phyloP scores from a whole-genome alignment of 768 basidiomycete genomes.

The Butyriboletus loyo region DNA sequence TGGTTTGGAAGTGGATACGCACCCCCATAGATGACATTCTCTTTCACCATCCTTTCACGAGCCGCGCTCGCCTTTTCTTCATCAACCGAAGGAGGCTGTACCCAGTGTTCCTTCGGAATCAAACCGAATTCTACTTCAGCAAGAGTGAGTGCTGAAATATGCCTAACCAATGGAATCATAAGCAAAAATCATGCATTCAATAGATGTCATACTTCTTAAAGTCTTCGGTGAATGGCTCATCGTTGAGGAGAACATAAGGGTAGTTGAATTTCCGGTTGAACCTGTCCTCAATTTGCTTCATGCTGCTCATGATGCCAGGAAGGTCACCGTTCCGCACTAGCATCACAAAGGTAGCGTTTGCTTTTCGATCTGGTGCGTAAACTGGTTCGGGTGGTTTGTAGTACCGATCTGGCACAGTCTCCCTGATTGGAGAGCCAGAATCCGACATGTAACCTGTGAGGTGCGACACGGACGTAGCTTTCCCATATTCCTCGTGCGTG shows the following conservation, averaged over 20 bases:
- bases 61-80: constrained; percentile 57
- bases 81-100: constrained; percentile 76
- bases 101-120: constrained; percentile 71
- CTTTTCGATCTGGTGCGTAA: constrained; percentile 51
- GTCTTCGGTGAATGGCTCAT: constrained; percentile 69
- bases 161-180: constrained; percentile 23
- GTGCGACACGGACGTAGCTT: constrained; percentile 37
- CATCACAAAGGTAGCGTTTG: constrained; percentile 81
- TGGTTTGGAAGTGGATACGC: not conserved
- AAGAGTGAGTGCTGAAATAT: constrained; percentile 27
- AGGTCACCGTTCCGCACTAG: constrained; percentile 70
- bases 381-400: constrained; percentile 40
- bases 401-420: constrained; percentile 59
- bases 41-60: constrained; percentile 59
- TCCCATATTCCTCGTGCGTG: constrained; percentile 42
- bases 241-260: constrained; percentile 89
- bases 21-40: constrained; percentile 70
- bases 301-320: constrained; percentile 55
- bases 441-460: constrained; percentile 26
- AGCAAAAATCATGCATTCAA: not conserved
- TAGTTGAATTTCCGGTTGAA: constrained; percentile 82
- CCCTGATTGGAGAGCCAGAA: constrained; percentile 47
- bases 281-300: constrained; percentile 78
- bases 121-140: constrained; percentile 51
- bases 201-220: constrained; percentile 57